Base-by-base conservation (phyloP, 305 asterid species). In the Plantago lanceolata region DNA sequence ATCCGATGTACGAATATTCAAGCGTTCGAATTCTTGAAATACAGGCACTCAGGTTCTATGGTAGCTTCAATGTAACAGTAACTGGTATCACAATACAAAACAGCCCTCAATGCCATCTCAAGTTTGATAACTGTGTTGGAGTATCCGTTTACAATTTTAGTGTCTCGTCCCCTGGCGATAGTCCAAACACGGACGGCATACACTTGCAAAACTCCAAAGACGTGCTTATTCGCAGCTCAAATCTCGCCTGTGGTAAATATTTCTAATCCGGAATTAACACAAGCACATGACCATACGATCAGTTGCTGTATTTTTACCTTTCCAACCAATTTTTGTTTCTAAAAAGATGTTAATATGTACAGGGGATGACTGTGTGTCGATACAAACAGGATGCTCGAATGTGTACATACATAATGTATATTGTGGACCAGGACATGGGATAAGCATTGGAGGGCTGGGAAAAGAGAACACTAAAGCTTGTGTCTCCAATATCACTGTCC, bases 351-450 rank as follows among this genome's bases (percentile, higher is more conserved):
- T 18, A 28, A 55, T 2, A 1, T 28, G 18, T 69, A 76, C 85
- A 93, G 99, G 99, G 78, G 99, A 93, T 66, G 99, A 90, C 44
- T 93, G 99, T 50, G 80, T 93, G 13, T 93, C 99, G 1, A 86
- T 93, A 68, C 99, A 93, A 77, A 86, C 99, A 13, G 99, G 99
- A 28, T 90, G 99, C 84, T 79, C 96, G n/a, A 93, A 93, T 44
- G 88, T 93, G 2, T 88, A 84, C 72, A 61, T 90, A 54, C 99
- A 79, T 78, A 76, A 94, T 71, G 72, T 94, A 4, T 78, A 81
- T 59, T 94, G 97, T 43, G 99, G 99, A 19, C 97, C 96, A 15
- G 97, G 99, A 19, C 97, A 93, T 49, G 99, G 99, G 6, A 90
- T 93, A 71, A 93, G 99, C 73, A 90, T 93, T 21, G 99, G 99